Conservation (phyloP, 768 basidiomycete species). For the Epithele typhae region DNA sequence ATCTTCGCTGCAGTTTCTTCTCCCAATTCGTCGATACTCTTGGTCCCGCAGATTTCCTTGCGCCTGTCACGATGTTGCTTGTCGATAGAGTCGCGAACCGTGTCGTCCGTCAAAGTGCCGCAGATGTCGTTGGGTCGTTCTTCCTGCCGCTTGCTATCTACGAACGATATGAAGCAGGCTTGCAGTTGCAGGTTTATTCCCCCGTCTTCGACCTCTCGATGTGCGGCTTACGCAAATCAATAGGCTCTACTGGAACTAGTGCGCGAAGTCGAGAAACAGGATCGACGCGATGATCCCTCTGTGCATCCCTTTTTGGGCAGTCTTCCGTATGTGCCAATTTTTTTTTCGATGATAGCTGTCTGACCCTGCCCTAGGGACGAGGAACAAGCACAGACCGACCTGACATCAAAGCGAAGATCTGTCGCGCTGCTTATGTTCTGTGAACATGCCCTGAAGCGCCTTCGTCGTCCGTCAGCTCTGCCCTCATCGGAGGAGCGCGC, state of each 20-base stretch:
- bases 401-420: slow-evolving; percentile 52
- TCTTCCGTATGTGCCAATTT: slow-evolving; percentile 43
- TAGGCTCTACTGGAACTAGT: slow-evolving; percentile 64
- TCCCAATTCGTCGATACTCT: slow-evolving; percentile 80
- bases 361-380: slow-evolving; percentile 42
- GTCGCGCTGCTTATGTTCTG: slow-evolving; percentile 66
- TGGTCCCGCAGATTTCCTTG: slow-evolving; percentile 74
- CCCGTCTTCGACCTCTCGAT: too few relatives aligned
- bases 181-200: slow-evolving; percentile 44
- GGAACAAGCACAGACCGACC: slow-evolving; percentile 46
- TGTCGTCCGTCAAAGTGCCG: slow-evolving; percentile 54
- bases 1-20: slow-evolving; percentile 64
- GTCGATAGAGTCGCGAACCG: slow-evolving; percentile 74
- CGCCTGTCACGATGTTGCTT: slow-evolving; percentile 80
- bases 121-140: slow-evolving; percentile 57
- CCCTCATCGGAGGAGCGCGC: slow-evolving; percentile 26
- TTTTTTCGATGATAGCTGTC: not conserved
- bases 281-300: slow-evolving; percentile 34
- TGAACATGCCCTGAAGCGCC: slow-evolving; percentile 43
- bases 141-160: slow-evolving; percentile 64
- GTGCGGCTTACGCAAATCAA: too few relatives aligned
- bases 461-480: slow-evolving; percentile 21
- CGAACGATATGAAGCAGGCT: slow-evolving; percentile 44
- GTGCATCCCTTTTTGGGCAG: slow-evolving; percentile 51
- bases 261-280: slow-evolving; percentile 56